Evolutionary conservation across 805 yeast genomes (phyloP).

Genomic region (Kuraishia hungarica): DNA sequence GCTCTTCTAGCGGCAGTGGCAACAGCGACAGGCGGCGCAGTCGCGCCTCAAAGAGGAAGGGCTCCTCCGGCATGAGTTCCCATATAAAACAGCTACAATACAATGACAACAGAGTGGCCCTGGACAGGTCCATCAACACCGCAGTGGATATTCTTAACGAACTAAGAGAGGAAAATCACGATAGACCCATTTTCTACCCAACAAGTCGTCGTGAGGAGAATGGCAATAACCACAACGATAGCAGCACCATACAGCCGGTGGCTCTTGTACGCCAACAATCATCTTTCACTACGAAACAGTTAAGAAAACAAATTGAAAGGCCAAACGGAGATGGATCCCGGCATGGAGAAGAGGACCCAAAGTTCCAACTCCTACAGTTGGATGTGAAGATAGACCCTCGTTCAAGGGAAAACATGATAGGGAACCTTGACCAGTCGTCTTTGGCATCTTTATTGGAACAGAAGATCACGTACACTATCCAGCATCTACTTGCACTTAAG

Average conservation of each 20-base stretch:
- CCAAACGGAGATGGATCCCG: background rate
- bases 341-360: slow-evolving; percentile 17
- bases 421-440: slow-evolving; percentile 57
- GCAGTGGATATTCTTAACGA: slow-evolving; percentile 43
- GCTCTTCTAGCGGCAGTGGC: background rate
- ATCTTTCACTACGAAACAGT: slow-evolving; percentile 8
- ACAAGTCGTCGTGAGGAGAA: slow-evolving; percentile 25
- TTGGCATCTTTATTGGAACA: slow-evolving; percentile 62
- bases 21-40: background rate
- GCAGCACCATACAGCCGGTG: slow-evolving; percentile 21
- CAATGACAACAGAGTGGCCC: slow-evolving; percentile 58
- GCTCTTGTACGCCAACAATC: slow-evolving; percentile 41
- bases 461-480: slow-evolving; percentile 53
- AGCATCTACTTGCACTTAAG: slow-evolving; percentile 62
- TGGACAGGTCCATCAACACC: slow-evolving; percentile 52
- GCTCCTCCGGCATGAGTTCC: slow-evolving; percentile 20
- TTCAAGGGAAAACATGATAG: slow-evolving; percentile 32
- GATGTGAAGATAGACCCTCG: slow-evolving; percentile 48
- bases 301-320: slow-evolving; percentile 8
- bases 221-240: background rate
- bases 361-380: slow-evolving; percentile 55
- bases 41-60: background rate
- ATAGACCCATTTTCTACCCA: slow-evolving; percentile 59
- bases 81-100: slow-evolving; percentile 70
- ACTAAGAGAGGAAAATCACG: slow-evolving; percentile 45